Base-by-base conservation (phyloP, 2,329 filamentous ascomycete species). In the Paecilomyces formosus region DNA sequence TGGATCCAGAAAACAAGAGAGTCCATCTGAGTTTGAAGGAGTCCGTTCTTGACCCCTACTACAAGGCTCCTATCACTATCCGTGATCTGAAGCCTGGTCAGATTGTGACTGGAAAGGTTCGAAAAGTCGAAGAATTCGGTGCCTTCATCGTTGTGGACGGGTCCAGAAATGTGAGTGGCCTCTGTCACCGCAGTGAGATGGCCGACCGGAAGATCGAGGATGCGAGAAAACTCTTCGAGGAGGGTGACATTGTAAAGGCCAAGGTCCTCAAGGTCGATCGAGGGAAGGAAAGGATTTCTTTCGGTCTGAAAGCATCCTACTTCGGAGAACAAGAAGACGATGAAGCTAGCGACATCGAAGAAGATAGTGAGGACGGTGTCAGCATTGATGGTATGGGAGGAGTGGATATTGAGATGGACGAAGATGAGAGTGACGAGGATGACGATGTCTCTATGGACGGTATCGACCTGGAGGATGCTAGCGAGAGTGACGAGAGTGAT, bases 81-180 rank as follows among this genome's bases (percentile, higher is more conserved):
- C 81, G 82, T n/a, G 90, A 96, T 65, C 79, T 97, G 58, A 85
- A 88, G 69, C 78, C 83, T 61, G 92, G 92, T 6, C 89, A 96
- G 73, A 78, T 92, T 31, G 83, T 99, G 33, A 96, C 90, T 12
- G 94, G 92, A 54, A 96, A 90, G 70, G 85, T 99, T 58, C 88
- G 92, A 66, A 96, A 95, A 74, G 92, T 97, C 1, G 90, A 96
- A 69, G 89, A 96, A 31, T 99, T 92, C 71, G 94, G 94, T 63
- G 93, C 93, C 4, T 99, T 99, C 72, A 89, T 99, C 65, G 85
- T 95, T 51, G 80, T 99, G 21, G 91, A 97, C 72, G 86, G 88
- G 60, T 95, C 92, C 3, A 82, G 85, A 57, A 96, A 96, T 65
- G 85, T 99, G 62, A 96, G 93, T 65, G 94, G 94, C 61, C 82